Percentiles rank a stretch among this genome's conserved stretches.
Conservation (phyloP, 805 yeast species). For the Pichia gijzeniarum region DNA sequence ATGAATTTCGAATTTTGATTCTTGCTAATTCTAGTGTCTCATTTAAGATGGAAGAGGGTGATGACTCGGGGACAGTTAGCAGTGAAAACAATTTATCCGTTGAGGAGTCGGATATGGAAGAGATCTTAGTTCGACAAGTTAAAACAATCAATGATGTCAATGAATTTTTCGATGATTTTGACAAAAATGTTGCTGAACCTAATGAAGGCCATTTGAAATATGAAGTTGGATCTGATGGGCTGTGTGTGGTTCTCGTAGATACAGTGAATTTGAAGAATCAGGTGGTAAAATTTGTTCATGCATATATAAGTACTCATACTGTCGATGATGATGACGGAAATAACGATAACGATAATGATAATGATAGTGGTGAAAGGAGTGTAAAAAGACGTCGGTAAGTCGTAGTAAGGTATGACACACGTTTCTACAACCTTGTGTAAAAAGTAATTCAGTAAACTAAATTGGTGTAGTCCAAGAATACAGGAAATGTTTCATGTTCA, state of each 20-base stretch:
- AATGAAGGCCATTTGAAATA: slow-evolving; percentile 50
- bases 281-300: slow-evolving; percentile 40
- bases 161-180: slow-evolving; percentile 46
- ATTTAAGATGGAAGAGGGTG: not conserved
- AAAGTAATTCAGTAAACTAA: too few relatives aligned
- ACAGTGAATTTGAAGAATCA: slow-evolving; percentile 31
- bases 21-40: slow-evolving; percentile 6
- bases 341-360: slow-evolving; percentile 3
- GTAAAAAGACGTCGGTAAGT: slow-evolving; percentile 10
- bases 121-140: slow-evolving; percentile 29
- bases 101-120: slow-evolving; percentile 38
- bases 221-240: slow-evolving; percentile 56
- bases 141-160: slow-evolving; percentile 44
- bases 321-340: not conserved
- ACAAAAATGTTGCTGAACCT: slow-evolving; percentile 45
- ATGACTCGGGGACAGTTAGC: slow-evolving; percentile 18
- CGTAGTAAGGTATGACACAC: not conserved
- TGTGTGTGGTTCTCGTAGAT: slow-evolving; percentile 50
- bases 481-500: too few relatives aligned
- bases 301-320: slow-evolving; percentile 12
- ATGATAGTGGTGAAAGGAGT: slow-evolving; percentile 12
- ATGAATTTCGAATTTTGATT: slow-evolving; percentile 15
- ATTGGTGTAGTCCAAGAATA: too few relatives aligned
- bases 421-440: too few relatives aligned
- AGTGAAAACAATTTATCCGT: slow-evolving; percentile 20